Evolutionary conservation across 1,284 basidiomycete genomes (phyloP), one percentile per base, ranked within the genome.

Genomic region (Fomitopsis betulina): DNA sequence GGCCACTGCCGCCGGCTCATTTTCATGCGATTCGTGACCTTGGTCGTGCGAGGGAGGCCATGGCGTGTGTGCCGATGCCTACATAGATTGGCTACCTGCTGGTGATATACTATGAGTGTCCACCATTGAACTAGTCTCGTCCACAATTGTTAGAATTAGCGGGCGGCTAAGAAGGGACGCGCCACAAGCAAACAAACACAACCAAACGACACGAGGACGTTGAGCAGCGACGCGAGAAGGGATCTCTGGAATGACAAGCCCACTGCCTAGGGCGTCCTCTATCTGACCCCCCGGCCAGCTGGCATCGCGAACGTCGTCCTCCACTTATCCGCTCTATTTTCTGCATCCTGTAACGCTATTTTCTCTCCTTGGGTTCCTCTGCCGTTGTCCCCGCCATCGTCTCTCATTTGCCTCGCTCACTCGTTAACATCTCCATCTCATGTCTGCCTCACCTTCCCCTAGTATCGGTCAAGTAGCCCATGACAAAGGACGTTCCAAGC

Each of bases 381-480:
- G 51, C 60, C 58, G 54, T 58, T 30, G 42, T 61, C 57, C 40
- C 37, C 49, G 19, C 58, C 45, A 52, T 63, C 63, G 67, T 68
- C 68, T 70, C 67, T 72, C 69, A 63, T 70, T 68, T 66, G 63
- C 62, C 62, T 65, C 66, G 59, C 65, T 70, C 71, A 67, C 64
- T 72, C 72, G 60, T 71, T 71, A 65, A 60, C 61, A 66, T 63
- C 67, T 64, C 58, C 66, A 65, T 63, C 66, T 55, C 58, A 74
- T 74, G 74, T 74, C 73, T 65, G 64, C 71, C 38, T 67, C 69
- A 55, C 62, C 72, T 32, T 70, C 71, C 39, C 71, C 69, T 53
- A 61, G 60, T 57, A 63, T 68, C 58, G 63, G 62, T 56, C 67
- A 65, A 63, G 62, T 67, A 59, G 60, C 67, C 60, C 60, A 67